Base-by-base conservation (phyloP, 2,329 filamentous ascomycete genomes). In the Didymella pinodella region DNA sequence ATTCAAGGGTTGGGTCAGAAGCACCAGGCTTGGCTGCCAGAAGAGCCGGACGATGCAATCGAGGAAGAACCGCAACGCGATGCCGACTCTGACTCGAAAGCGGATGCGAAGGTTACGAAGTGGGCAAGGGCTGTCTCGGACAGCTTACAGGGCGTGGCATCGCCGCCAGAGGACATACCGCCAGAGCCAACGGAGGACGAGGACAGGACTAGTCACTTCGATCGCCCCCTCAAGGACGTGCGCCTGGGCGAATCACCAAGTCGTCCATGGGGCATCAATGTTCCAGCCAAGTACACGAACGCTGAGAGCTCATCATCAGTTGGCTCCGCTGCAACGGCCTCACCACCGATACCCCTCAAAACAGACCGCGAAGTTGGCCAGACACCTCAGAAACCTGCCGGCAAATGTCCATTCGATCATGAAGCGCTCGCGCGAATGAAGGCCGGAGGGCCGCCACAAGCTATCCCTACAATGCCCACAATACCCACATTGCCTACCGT, bases 191-290 rank as follows among this genome's bases (percentile, higher is more conserved):
- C 48, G 16, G 38, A 65, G n/a, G 84, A 86, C 2, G 85, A 87
- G 28, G 84, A 88, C 44, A 85, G 92, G 56, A 83, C 88, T 63
- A 84, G 88, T 57, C 90, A 89, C 70, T 97, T 97, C 73, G 92
- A 96, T 65, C 86, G 93, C 44, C 88, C 91, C 0, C 77, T 98
- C 51, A 92, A 94, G 72, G 94, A 97, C 68, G 86, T 98, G 10
- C 85, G 94, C n/a, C 88, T 98, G 22, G 94, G 94, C 43, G 94
- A 98, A 77, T 96, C 92, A 14, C 94, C 94, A 5, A 96, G 91
- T 75, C 85, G 94, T 44, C 94, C 94, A 14, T 97, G 93, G 93
- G 93, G 93, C 6, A 96, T 97, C 51, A 86, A 87, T 5, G 89
- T 97, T 0, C 93, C 93, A 2, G 76, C 76, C n/a, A 77, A 79